Base-by-base conservation (phyloP, 768 basidiomycete species). In the Russula abietina region DNA sequence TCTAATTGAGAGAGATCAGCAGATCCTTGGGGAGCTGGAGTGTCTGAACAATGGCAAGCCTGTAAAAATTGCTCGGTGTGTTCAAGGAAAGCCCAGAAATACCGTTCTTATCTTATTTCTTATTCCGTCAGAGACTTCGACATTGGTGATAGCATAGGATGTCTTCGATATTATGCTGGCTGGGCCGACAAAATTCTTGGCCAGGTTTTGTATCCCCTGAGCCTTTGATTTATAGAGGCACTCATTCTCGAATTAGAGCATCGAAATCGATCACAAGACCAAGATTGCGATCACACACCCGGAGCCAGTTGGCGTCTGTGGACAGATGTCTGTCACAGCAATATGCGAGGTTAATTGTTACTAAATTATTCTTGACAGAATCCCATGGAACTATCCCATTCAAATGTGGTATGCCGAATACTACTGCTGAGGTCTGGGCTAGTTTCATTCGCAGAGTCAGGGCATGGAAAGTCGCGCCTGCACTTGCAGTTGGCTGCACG, bases 171-270 rank as follows among this genome's bases (percentile, higher is more conserved):
- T 76, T 97, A 94, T 71, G 95, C 93, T 43, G 95, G 95, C 26
- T 95, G 90, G 89, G 91, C 92, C 10, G 95, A 98, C 77, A 98
- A 98, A 77, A 87, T 97, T 55, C 76, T 80, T 28, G 96, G 97
- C 24, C 85, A 95, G 83, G 88, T 87, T 28, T 66, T 68, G 75
- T 73, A 50, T 64, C 66, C 58, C 61, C 59, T 22, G 52, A 26
- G 41, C 46, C 39, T 8, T 2, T 45, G 19, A 30, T 56, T 26
- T 52, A 19, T 41, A 36, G 55, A 39, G 41, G 41, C 50, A 36
- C 33, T 60, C 52, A 60, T 57, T 48, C 50, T 46, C n/a, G 5
- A 12, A 53, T 24, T 70, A 91, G 86, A 85, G 83, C 36, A 83
- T 94, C 66, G 91, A 93, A 72, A 79, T 91, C 32, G 86, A 92